Evolutionary conservation across 495 filamentous ascomycete genomes (phyloP), one percentile per base, ranked within the genome.

Genomic region (Podospora comata): DNA sequence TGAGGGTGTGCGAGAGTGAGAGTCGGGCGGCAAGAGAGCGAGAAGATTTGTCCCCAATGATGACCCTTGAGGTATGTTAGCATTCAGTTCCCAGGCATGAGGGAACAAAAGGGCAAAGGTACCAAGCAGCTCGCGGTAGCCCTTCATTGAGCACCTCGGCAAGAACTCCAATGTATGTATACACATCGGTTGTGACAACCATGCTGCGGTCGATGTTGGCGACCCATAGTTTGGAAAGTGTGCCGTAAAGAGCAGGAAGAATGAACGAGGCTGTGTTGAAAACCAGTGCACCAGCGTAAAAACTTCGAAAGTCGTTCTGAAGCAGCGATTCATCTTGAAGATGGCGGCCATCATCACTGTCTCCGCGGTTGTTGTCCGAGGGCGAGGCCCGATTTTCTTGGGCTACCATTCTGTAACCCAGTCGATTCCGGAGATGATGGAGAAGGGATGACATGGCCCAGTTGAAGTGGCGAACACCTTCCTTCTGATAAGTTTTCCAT

Each of bases 141-240:
- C 90, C 89, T 71, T 93, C 89, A 76, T 92, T 92, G 56, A 92
- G 77, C 1, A 91, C 89, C 70, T 92, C 85, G 0, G 83, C 85
- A 18, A 91, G 81, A 19, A 86, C 81, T 28, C 85, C 82, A 69
- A 92, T 90, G 71, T 86, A 86, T 1, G 77, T 82, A 70, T 82
- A 82, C 20, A 77, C 76, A 65, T 92, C 90, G 0, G 90, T 91
- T 6, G 87, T 91, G 18, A 85, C 89, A n/a, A 92, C 87, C 57
- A 86, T 80, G 32, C 77, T 84, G 3, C 84, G 75, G 78, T 92
- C 85, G 70, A 93, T 90, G 63, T 87, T 83, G 5, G 90, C 88
- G 19, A 93, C 83, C 91, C 89, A 92, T 27, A 92, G 81, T 75
- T 93, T 93, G 67, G 83, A 84, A 1, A 92, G 83, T 0, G 90